Percentiles rank a stretch among this genome's conserved stretches.
Conservation (phyloP, 129 eudicot species). For the Chrysanthemum makinoi region DNA sequence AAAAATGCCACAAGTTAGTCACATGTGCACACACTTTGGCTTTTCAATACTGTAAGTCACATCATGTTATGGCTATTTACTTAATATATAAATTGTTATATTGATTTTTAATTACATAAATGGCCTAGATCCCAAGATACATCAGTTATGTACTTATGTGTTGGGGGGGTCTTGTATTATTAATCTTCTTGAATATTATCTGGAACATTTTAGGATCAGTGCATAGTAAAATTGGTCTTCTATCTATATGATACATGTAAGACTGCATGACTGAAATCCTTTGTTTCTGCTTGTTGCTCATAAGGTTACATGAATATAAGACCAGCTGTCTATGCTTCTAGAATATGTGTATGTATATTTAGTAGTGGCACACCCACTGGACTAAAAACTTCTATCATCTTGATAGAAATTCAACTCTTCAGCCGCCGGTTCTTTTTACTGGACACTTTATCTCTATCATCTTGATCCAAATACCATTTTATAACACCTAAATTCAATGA, state of each 20-base stretch:
- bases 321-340: not conserved
- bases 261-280: not conserved
- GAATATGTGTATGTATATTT: not conserved
- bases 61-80: not conserved
- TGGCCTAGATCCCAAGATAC: too few relatives aligned
- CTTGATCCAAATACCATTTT: not conserved
- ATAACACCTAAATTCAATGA: constrained; percentile 17
- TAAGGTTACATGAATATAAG: not conserved
- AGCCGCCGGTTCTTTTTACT: constrained; percentile 24
- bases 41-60: not conserved
- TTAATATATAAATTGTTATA: constrained; percentile 28
- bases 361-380: too few relatives aligned
- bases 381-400: too few relatives aligned
- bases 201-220: not conserved
- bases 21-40: constrained; percentile 5
- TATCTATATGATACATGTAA: not conserved
- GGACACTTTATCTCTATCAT: constrained; percentile 18
- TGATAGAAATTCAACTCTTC: constrained; percentile 11
- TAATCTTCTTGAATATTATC: not conserved
- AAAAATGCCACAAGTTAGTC: constrained; percentile 7
- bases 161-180: not conserved
- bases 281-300: not conserved
- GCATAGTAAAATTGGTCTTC: constrained; percentile 1
- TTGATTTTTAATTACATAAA: too few relatives aligned
- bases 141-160: too few relatives aligned